Evolutionary conservation across 805 yeast genomes (phyloP), one percentile per base, ranked within the genome.

Genomic region (Cyberlindnera maritima): DNA sequence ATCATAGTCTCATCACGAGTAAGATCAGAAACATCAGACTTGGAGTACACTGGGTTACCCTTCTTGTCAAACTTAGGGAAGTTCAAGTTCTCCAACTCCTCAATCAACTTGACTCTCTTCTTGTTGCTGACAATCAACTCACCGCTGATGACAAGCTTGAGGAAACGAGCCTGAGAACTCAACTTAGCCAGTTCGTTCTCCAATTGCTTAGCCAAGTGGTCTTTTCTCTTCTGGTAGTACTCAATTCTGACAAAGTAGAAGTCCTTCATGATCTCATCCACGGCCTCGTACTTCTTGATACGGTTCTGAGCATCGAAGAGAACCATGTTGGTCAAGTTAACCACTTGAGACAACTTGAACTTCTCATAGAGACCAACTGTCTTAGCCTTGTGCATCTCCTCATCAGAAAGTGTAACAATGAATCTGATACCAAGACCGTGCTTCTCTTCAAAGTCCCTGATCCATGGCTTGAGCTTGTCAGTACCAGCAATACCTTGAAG

Each of bases 381-480:
- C 51, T 75, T 70, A 0, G 96, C 77, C 58, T 88, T 87, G 20
- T 69, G 75, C 98, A 94, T 92, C 62, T 92, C 96, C 39, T 83
- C 92, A 44, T 75, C 77, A 11, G 82, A 69, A 53, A 94, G 68
- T 31, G 81, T 88, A 25, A 94, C 79, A 23, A 88, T 80, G 60
- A 94, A 94, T 51, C 83, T 80, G 53, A 94, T 83, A 35, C 83
- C 85, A 47, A 80, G 74, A 15, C 89, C 87, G 65, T 94, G 99
- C 64, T 92, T 96, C 62, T 94, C 99, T 56, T 85, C 89, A 83
- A 91, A 80, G 66, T 92, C 97, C 56, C 88, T 91, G 51, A 92
- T 89, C 96, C 97, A 92, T 20, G 90, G 80, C 48, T 75, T 75
- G 15, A 66, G 70, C 60, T 85, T 89, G 31, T 90, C 96, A 44